Evolutionary conservation across 495 filamentous ascomycete species (phyloP).

Genomic region (Penicillium paradoxum): DNA sequence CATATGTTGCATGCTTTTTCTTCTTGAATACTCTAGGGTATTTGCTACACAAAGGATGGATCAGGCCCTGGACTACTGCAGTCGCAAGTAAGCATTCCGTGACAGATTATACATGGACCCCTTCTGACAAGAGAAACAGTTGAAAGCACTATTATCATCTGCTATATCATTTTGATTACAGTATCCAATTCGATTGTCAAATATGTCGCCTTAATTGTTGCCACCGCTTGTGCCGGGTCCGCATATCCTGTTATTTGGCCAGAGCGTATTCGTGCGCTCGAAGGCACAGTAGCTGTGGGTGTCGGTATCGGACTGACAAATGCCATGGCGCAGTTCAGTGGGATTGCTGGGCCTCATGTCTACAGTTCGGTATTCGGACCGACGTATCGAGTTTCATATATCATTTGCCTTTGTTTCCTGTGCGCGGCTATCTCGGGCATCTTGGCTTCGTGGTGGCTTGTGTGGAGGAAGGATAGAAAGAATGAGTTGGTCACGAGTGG

Average conservation of each 20-base stretch:
- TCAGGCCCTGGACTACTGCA: slow-evolving; percentile 37
- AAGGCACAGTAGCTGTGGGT: slow-evolving; percentile 37
- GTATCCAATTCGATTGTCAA: slow-evolving; percentile 34
- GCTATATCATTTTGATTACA: slow-evolving; percentile 43
- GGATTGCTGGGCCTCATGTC: slow-evolving; percentile 39
- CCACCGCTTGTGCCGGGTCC: slow-evolving; percentile 34
- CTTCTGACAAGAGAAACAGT: slow-evolving; percentile 20
- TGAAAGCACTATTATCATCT: slow-evolving; percentile 37
- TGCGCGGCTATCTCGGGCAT: slow-evolving; percentile 32
- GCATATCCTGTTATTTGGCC: slow-evolving; percentile 45
- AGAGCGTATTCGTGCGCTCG: slow-evolving; percentile 39
- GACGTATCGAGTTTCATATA: slow-evolving; percentile 33
- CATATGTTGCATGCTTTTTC: slow-evolving; percentile 35
- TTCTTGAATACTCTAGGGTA: slow-evolving; percentile 34
- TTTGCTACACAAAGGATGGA: slow-evolving; percentile 31
- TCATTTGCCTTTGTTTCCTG: slow-evolving; percentile 38
- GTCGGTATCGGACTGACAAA: slow-evolving; percentile 43
- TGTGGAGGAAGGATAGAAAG: slow-evolving; percentile 26
- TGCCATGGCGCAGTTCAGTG: slow-evolving; percentile 43
- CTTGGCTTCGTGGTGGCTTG: slow-evolving; percentile 30
- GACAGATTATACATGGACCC: no score
- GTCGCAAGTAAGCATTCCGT: slow-evolving; percentile 29
- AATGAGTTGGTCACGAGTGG: not conserved
- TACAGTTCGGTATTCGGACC: slow-evolving; percentile 39
- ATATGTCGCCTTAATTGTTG: slow-evolving; percentile 37